Percentiles rank a stretch among this genome's conserved stretches.
Conservation (phyloP, 2,329 filamentous ascomycete species). For the Davidsoniella australis region DNA sequence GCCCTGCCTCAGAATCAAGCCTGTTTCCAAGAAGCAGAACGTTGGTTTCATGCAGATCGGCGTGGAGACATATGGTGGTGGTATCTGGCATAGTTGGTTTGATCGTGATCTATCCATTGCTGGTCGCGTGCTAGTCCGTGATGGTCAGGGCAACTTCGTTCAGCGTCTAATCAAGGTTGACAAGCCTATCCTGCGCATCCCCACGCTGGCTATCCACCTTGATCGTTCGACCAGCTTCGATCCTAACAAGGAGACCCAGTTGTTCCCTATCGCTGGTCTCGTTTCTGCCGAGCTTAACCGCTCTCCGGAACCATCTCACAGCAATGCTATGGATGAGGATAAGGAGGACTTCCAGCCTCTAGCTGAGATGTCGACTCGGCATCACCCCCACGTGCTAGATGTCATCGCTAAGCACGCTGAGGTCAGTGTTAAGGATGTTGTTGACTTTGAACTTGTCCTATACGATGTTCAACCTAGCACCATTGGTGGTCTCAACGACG, state of each 20-base stretch:
- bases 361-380: conserved; percentile 60
- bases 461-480: conserved; percentile 89
- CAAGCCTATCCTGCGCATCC: conserved; percentile 77
- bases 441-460: conserved; percentile 93
- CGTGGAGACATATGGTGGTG: conserved; percentile 91
- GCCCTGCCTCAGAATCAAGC: conserved; percentile 80
- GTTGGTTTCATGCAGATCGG: conserved; percentile 87
- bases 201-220: conserved; percentile 85
- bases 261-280: conserved; percentile 84
- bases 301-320: conserved; percentile 22
- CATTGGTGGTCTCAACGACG: conserved; percentile 77
- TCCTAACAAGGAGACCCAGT: conserved; percentile 92
- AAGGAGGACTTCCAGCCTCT: conserved; percentile 51
- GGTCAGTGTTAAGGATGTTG: conserved; percentile 50
- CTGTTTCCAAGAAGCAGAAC: conserved; percentile 72
- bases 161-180: conserved; percentile 83
- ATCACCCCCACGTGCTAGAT: conserved; percentile 76
- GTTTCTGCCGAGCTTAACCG: conserved; percentile 75
- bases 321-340: conserved; percentile 22
- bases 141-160: conserved; percentile 54
- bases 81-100: conserved; percentile 97
- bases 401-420: conserved; percentile 67
- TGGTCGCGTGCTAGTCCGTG: conserved; percentile 68
- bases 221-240: conserved; percentile 72
- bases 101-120: conserved; percentile 86